A percentile compares a stretch with the other conserved stretches of the same genome.
Evolutionary conservation across 305 asterid genomes (phyloP).

Genomic region (Stenogyne calaminthoides): DNA sequence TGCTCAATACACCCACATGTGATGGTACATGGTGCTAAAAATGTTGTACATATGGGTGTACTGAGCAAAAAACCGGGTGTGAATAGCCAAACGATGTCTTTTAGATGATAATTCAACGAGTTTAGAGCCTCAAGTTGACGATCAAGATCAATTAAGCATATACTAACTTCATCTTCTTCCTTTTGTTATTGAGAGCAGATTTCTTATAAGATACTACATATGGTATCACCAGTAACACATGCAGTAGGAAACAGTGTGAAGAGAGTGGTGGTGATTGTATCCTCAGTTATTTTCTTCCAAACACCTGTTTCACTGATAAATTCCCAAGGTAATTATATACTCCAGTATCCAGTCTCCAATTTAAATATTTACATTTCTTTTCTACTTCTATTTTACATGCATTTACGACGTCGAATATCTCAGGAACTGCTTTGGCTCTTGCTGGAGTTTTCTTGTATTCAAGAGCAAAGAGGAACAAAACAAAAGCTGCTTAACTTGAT

Average conservation of each 20-base stretch:
- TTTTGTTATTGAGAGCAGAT: constrained; percentile 47
- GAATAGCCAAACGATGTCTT: neutral
- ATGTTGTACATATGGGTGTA: no score
- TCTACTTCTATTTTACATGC: neutral
- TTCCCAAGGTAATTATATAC: constrained; percentile 49
- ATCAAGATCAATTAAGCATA: neutral
- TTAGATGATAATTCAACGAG: neutral
- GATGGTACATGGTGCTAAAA: no score
- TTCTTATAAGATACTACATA: constrained; percentile 70
- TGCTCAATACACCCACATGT: no score
- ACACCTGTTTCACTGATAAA: constrained; percentile 64
- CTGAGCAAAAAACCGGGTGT: no score
- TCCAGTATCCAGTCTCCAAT: neutral
- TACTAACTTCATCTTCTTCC: neutral
- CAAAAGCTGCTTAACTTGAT: constrained; percentile 42
- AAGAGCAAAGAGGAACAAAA: constrained; percentile 68
- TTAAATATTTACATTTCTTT: neutral
- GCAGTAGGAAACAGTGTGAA: constrained; percentile 89
- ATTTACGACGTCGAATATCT: constrained; percentile 7
- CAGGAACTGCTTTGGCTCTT: constrained; percentile 89
- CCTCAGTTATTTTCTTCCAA: constrained; percentile 73
- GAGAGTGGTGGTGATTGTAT: constrained; percentile 80
- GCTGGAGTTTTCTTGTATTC: constrained; percentile 82
- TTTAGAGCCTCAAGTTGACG: neutral
- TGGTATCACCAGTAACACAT: constrained; percentile 87